phyloP scores from a whole-genome alignment of 2,329 filamentous ascomycete species.

The Fusarium sulawesiense region DNA sequence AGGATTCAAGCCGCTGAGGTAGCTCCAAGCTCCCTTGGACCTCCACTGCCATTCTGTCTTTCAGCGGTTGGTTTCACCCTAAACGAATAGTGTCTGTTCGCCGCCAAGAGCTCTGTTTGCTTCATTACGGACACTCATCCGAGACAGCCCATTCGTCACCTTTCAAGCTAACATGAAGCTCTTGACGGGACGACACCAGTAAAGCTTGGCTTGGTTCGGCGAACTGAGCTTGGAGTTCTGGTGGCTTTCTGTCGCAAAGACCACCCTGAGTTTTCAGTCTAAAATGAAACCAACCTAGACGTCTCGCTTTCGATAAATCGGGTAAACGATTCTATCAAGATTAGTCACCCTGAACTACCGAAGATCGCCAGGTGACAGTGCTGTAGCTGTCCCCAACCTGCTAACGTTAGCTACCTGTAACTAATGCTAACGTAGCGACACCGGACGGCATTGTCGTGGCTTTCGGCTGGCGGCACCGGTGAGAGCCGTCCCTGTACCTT shows the following conservation, averaged over 20 bases:
- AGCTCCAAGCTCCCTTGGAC: conserved; percentile 7
- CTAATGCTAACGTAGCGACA: not conserved
- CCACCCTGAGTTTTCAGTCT: not conserved
- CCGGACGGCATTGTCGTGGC: not conserved
- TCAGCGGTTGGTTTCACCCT: conserved; percentile 21
- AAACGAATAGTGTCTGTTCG: conserved; percentile 3
- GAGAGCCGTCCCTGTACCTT: conserved; percentile 14
- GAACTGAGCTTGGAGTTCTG: not conserved
- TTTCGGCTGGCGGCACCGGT: conserved; percentile 26
- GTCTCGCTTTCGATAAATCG: not conserved
- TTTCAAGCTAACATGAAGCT: not conserved
- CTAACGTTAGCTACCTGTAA: not conserved
- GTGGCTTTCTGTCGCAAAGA: not conserved
- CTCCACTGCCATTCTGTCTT: conserved; percentile 3
- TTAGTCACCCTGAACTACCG: conserved; percentile 11
- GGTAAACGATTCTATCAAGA: not conserved
- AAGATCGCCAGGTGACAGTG: not conserved
- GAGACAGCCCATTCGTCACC: not conserved
- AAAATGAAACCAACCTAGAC: conserved; percentile 2
- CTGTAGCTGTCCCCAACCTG: not conserved
- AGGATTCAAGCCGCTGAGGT: conserved; percentile 30
- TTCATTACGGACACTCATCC: not conserved
- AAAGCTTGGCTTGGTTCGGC: not conserved
- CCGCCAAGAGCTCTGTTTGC: conserved; percentile 3
- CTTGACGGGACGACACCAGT: not conserved